Base-by-base conservation (phyloP, 495 filamentous ascomycete genomes). In the Trichoderma reesei region DNA sequence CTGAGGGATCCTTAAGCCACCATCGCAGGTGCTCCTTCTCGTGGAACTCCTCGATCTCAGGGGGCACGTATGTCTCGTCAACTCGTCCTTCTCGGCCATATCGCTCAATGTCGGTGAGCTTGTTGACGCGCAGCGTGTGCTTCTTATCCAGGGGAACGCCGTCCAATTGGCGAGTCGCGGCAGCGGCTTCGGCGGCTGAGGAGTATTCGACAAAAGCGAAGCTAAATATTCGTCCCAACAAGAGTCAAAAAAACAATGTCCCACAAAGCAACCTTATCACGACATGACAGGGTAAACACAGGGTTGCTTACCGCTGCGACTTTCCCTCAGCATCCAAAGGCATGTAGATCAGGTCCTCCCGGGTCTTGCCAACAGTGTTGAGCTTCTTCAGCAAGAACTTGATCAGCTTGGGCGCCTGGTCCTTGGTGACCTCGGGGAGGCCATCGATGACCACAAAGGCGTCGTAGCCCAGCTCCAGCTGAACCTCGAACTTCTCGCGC, bases 131-230 rank as follows among this genome's bases (percentile, higher is more conserved):
- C 66, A 98, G 84, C 26, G 88, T 96, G 82, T 98, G 91, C 79
- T 85, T 96, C 81, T 90, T 96, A 79, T 98, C 94, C 70, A 98
- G 86, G 33, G 92, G 82, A 18, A 88, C 83, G 66, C 83, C 84
- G 71, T 97, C 86, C 64, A 98, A 86, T 66, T 86, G 82, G 74
- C 96, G 91, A 68, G 91, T 88, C 61, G 93, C 94, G 44, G 88
- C 88, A 41, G 89, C 80, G 16, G 94, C 94, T 77, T 97, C 91
- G 71, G 90, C 91, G 60, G 92, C 81, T n/a, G 90, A 91, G 56
- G 92, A 86, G 75, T 91, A 98, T 76, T 98, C 94, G 62, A 98
- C 91, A 73, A 98, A 97, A 66, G 93, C 93, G 70, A 88, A 95
- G 66, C 91, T 94, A 56, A 13, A 56, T n/a, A n/a, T 10, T 8